These are phyloP conservation scores for Adansonia gregorii DNA, from an alignment of 441 rosid genomes.

Conservation along the genomic window DNA sequence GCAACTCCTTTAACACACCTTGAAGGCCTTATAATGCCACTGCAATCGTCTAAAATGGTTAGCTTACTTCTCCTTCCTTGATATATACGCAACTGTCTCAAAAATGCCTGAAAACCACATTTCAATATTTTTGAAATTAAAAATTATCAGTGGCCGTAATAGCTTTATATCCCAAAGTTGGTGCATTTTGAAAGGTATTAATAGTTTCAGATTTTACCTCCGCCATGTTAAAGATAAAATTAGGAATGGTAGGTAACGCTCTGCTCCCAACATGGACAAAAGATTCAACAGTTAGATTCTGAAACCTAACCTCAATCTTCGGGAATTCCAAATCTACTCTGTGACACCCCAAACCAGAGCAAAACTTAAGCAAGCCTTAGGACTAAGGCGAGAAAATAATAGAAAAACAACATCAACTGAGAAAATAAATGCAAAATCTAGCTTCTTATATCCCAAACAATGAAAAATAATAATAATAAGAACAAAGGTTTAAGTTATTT, in stretches of 20 bases:
- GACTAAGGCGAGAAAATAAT: not conserved
- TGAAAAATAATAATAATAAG: not conserved
- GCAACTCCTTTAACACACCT: constrained; percentile 49
- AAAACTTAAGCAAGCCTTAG: not conserved
- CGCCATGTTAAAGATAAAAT: constrained; percentile 82
- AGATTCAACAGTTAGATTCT: constrained; percentile 76
- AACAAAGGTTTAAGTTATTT: not conserved
- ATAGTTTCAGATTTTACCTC: constrained; percentile 52
- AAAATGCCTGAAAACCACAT: constrained; percentile 53
- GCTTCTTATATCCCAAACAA: constrained; percentile 5
- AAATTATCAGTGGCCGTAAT: not conserved
- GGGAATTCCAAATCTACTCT: constrained; percentile 90
- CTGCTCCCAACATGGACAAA: constrained; percentile 93
- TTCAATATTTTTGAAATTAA: not conserved
- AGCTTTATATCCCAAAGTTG: not conserved
- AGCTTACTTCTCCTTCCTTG: constrained; percentile 70
- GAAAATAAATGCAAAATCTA: not conserved
- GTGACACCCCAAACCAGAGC: constrained; percentile 28
- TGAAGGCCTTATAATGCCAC: constrained; percentile 90
- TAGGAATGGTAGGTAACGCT: constrained; percentile 94
- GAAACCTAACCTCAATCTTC: constrained; percentile 85
- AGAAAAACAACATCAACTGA: constrained; percentile 6
- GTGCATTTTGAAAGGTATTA: not conserved
- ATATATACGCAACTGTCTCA: constrained; percentile 63
- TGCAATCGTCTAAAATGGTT: constrained; percentile 75